A percentile compares a stretch with the other conserved stretches of the same genome.
phyloP scores from a whole-genome alignment of 768 basidiomycete species.

The Amanita exitialis region DNA sequence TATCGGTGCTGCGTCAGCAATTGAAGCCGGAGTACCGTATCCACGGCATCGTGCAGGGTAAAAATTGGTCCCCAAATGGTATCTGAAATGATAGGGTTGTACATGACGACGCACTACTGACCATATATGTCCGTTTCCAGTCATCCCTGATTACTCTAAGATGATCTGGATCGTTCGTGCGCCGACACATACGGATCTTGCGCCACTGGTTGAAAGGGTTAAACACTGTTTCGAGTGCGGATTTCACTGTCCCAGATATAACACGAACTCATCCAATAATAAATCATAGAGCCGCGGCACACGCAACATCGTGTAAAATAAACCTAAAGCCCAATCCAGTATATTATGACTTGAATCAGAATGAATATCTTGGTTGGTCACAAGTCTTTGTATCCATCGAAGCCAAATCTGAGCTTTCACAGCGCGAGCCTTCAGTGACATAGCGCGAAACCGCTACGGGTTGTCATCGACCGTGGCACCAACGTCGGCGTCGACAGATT shows the following conservation, averaged over 20 bases:
- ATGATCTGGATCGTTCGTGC: slow-evolving; percentile 70
- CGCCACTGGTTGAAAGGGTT: slow-evolving; percentile 45
- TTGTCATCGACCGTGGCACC: slow-evolving; percentile 20
- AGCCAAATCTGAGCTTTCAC: background rate
- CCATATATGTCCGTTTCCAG: slow-evolving; percentile 24
- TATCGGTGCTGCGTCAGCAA: slow-evolving; percentile 81
- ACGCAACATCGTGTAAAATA: slow-evolving; percentile 50
- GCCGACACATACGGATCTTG: slow-evolving; percentile 47
- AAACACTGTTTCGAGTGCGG: slow-evolving; percentile 64
- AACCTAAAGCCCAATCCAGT: slow-evolving; percentile 29
- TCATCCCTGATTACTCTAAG: slow-evolving; percentile 76
- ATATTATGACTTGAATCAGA: slow-evolving; percentile 53
- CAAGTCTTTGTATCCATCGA: background rate
- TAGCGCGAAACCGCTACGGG: slow-evolving; percentile 34
- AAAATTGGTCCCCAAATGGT: slow-evolving; percentile 65
- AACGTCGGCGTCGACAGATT: slow-evolving; percentile 64
- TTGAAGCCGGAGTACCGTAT: slow-evolving; percentile 74
- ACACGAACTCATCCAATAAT: background rate
- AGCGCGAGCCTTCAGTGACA: slow-evolving; percentile 47
- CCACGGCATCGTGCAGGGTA: slow-evolving; percentile 67
- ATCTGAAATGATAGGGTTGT: slow-evolving; percentile 10
- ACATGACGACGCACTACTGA: background rate
- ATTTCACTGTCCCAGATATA: background rate
- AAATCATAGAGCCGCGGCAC: slow-evolving; percentile 47
- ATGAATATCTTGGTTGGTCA: slow-evolving; percentile 38